Conservation (phyloP, 177 flowering plant species). For the Vitis hybrid region DNA sequence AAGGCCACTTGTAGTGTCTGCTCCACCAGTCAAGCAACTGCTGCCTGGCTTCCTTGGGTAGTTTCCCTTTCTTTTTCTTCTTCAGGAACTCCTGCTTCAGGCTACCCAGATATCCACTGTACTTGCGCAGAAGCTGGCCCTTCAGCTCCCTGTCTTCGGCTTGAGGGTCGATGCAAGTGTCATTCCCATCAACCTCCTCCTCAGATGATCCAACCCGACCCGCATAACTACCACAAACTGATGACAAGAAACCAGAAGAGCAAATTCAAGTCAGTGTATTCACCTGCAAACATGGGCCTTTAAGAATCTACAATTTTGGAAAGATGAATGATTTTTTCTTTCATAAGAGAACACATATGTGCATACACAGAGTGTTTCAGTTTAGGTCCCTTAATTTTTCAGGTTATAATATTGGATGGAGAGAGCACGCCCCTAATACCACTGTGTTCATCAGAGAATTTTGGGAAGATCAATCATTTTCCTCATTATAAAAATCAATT, state of each 20-base stretch:
- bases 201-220: conserved; percentile 73
- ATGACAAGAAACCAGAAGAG: background rate
- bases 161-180: conserved; percentile 61
- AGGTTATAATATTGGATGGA: too few relatives aligned
- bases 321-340: too few relatives aligned
- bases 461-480: too few relatives aligned
- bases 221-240: conserved; percentile 44
- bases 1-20: conserved; percentile 92
- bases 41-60: conserved; percentile 88
- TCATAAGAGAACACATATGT: too few relatives aligned
- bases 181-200: conserved; percentile 64
- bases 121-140: conserved; percentile 77
- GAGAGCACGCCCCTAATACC: too few relatives aligned
- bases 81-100: conserved; percentile 90
- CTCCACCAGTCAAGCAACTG: conserved; percentile 93
- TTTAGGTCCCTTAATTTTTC: too few relatives aligned
- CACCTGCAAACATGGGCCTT: too few relatives aligned
- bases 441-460: too few relatives aligned
- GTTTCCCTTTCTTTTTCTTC: conserved; percentile 88
- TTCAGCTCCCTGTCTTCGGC: conserved; percentile 82
- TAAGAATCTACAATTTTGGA: too few relatives aligned
- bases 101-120: conserved; percentile 81
- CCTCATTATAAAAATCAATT: too few relatives aligned
- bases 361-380: too few relatives aligned
- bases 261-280: too few relatives aligned